Percentiles rank a stretch among this genome's conserved stretches.
Evolutionary conservation across 495 filamentous ascomycete species (phyloP).

Genomic region (Sporormia fimetaria): DNA sequence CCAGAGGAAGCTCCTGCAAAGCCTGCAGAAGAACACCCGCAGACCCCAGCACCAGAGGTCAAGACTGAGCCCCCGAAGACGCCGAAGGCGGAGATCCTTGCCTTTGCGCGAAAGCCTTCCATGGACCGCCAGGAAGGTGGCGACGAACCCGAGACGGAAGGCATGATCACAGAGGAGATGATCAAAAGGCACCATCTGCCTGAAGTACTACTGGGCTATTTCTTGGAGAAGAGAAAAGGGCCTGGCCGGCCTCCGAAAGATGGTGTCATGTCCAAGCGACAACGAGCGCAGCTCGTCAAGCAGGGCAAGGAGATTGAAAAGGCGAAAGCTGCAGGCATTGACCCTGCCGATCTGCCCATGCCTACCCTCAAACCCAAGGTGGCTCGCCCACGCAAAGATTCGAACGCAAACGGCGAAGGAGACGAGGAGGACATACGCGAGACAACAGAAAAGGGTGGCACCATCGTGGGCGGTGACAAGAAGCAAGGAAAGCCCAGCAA

Average conservation of each 20-base stretch:
- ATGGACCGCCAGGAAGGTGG: constrained; percentile 1
- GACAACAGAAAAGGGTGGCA: constrained; percentile 11
- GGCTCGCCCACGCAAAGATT: constrained; percentile 18
- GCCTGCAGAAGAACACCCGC: constrained; percentile 9
- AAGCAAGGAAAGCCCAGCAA: constrained; percentile 49
- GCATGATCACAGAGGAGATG: constrained; percentile 14
- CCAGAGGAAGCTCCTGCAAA: constrained; percentile 6
- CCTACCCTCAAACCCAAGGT: constrained; percentile 10
- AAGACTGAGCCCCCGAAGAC: constrained; percentile 12
- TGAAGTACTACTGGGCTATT: constrained; percentile 9
- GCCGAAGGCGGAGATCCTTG: constrained; percentile 8
- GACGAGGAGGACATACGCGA: constrained; percentile 15
- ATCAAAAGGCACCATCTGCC: constrained; percentile 7
- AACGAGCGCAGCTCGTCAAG: constrained; percentile 54
- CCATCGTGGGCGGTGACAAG: constrained; percentile 42
- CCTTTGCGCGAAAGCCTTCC: constrained; percentile 19
- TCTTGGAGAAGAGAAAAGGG: constrained; percentile 49
- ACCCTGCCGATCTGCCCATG: constrained; percentile 13
- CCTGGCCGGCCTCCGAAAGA: constrained; percentile 85
- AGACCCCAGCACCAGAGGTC: constrained; percentile 8
- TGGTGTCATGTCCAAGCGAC: constrained; percentile 84
- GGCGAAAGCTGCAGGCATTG: constrained; percentile 33
- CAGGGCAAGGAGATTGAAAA: constrained; percentile 37
- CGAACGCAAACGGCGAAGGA: constrained; percentile 12
- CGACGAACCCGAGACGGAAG: constrained; percentile 3